A percentile compares a stretch with the other conserved stretches of the same genome.
phyloP scores from a whole-genome alignment of 805 yeast genomes.

The Candida schatavii region DNA sequence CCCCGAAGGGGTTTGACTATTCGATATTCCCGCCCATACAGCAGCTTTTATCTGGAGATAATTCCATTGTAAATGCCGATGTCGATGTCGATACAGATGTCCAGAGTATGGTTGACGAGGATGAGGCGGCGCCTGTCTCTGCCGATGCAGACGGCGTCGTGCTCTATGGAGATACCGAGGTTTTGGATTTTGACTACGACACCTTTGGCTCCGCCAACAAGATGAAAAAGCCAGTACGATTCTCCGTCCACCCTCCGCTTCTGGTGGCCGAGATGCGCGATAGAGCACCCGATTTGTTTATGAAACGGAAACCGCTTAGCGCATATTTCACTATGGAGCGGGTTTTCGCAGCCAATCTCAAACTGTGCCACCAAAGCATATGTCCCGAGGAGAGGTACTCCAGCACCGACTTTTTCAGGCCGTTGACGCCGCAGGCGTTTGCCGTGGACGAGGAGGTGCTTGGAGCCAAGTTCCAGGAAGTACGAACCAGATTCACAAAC shows the following conservation, averaged over 20 bases:
- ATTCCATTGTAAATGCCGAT: neutral
- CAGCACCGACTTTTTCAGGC: neutral
- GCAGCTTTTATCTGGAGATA: neutral
- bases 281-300: slow-evolving; percentile 4
- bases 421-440: neutral
- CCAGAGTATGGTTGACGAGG: no score
- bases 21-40: neutral
- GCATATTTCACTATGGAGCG: slow-evolving; percentile 2
- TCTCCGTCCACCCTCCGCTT: neutral
- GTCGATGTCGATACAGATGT: neutral
- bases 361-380: neutral
- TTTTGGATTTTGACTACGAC: slow-evolving; percentile 2
- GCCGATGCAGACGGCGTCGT: neutral
- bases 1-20: slow-evolving; percentile 5
- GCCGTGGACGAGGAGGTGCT: neutral
- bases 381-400: slow-evolving; percentile 3
- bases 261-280: neutral
- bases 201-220: neutral
- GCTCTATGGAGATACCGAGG: slow-evolving; percentile 1
- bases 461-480: slow-evolving; percentile 1
- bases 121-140: neutral
- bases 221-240: neutral
- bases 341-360: neutral
- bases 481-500: slow-evolving; percentile 2
- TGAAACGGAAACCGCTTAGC: neutral